A percentile compares a stretch with the other conserved stretches of the same genome.
Conservation (phyloP, 352 stramenopile genomes). For the Phytophthora ramorum region DNA sequence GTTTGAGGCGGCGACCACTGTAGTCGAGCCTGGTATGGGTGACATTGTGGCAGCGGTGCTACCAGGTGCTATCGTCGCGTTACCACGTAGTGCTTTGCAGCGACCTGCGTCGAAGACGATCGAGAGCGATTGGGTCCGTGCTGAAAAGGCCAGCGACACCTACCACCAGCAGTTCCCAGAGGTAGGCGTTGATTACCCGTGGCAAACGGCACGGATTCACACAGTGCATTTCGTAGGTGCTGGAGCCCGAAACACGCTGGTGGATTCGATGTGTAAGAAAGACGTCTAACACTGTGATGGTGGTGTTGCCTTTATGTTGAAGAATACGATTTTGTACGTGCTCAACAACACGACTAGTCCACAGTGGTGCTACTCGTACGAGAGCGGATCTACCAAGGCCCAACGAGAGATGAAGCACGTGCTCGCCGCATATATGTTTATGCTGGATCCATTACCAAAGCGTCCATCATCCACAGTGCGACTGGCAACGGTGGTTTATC, state of each 20-base stretch:
- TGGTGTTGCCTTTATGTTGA: background rate
- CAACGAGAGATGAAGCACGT: slow-evolving; percentile 48
- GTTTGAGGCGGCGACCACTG: slow-evolving; percentile 26
- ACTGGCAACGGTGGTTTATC: slow-evolving; percentile 27
- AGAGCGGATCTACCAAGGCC: slow-evolving; percentile 47
- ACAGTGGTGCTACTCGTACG: slow-evolving; percentile 49
- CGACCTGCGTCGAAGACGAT: background rate
- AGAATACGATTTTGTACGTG: slow-evolving; percentile 44
- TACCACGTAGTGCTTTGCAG: slow-evolving; percentile 3
- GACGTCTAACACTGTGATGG: background rate
- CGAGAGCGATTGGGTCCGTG: slow-evolving; percentile 38
- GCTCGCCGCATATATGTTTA: slow-evolving; percentile 39
- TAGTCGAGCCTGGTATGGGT: background rate
- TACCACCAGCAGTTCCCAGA: slow-evolving; percentile 30
- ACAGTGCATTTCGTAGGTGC: no score
- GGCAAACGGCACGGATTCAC: background rate
- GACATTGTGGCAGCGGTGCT: slow-evolving; percentile 8
- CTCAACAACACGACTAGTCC: slow-evolving; percentile 46
- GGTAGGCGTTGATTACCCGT: slow-evolving; percentile 13
- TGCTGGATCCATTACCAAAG: slow-evolving; percentile 3
- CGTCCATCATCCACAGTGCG: background rate
- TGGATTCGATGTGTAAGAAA: background rate
- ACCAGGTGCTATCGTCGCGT: background rate
- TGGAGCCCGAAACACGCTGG: background rate
- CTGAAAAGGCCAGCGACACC: slow-evolving; percentile 30